phyloP scores from a whole-genome alignment of 2,329 filamentous ascomycete species.

The Coniochaeta prunicola region DNA sequence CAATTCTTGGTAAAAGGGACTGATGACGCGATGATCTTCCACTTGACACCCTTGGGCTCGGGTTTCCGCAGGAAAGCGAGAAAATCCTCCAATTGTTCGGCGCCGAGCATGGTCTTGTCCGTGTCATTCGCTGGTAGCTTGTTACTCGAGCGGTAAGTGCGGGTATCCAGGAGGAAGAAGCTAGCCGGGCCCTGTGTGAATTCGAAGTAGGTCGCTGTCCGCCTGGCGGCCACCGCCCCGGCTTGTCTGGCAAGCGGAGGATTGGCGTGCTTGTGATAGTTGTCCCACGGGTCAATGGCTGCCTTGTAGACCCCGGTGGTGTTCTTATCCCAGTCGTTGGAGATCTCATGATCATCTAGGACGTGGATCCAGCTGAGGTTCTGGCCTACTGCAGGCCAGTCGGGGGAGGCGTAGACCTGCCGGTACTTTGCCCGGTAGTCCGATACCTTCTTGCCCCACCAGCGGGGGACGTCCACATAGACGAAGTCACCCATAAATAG shows the following conservation, averaged over 20 bases:
- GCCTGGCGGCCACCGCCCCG: constrained; percentile 24
- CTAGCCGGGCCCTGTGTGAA: constrained; percentile 86
- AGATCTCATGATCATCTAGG: constrained; percentile 93
- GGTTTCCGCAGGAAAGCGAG: constrained; percentile 67
- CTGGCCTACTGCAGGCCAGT: constrained; percentile 70
- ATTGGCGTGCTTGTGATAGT: constrained; percentile 82
- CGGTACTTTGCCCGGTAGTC: constrained; percentile 89
- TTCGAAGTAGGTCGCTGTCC: constrained; percentile 72
- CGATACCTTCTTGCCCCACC: constrained; percentile 63
- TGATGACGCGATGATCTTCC: constrained; percentile 88
- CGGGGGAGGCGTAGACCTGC: constrained; percentile 90
- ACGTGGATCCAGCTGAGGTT: constrained; percentile 97
- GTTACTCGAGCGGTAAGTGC: constrained; percentile 73
- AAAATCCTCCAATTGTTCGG: constrained; percentile 70
- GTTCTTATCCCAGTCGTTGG: constrained; percentile 85
- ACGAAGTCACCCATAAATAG: constrained; percentile 84
- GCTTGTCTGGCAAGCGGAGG: constrained; percentile 59
- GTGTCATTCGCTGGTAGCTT: constrained; percentile 49
- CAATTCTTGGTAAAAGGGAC: constrained; percentile 98
- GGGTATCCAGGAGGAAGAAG: constrained; percentile 92
- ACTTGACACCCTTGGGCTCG: constrained; percentile 71
- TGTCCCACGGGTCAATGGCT: constrained; percentile 75
- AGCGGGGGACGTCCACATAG: constrained; percentile 80
- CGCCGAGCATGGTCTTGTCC: constrained; percentile 82
- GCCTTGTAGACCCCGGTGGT: constrained; percentile 71